A percentile compares a stretch with the other conserved stretches of the same genome.
These are phyloP conservation scores for Diversispora eburnea DNA, from an alignment of 192 early-diverging fungal species.

Conservation along the genomic window DNA sequence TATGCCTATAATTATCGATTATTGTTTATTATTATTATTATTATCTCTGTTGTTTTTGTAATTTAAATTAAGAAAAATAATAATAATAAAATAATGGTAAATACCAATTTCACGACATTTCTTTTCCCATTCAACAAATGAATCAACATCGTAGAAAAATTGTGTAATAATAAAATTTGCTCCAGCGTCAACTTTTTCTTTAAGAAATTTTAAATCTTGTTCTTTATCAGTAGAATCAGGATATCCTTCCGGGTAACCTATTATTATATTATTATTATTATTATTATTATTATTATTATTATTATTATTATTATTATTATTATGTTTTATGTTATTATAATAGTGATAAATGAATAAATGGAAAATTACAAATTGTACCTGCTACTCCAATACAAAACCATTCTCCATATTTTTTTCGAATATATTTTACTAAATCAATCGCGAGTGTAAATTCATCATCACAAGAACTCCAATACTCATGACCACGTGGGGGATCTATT, in stretches of 20 bases:
- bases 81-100: slow-evolving; percentile 23
- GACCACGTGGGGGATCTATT: slow-evolving; percentile 74
- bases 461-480: slow-evolving; percentile 72
- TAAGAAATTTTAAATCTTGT: slow-evolving; percentile 74
- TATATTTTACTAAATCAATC: slow-evolving; percentile 85
- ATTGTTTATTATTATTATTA: not conserved
- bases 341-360: no score
- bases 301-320: no score
- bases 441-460: slow-evolving; percentile 80
- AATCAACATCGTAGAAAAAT: slow-evolving; percentile 82
- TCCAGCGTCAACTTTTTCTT: slow-evolving; percentile 86
- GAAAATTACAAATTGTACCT: no score
- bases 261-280: not conserved
- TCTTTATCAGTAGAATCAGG: slow-evolving; percentile 68
- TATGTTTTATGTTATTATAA: no score
- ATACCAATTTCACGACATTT: slow-evolving; percentile 65
- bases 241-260: slow-evolving; percentile 87
- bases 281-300: not conserved
- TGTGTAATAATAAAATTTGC: slow-evolving; percentile 96
- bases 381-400: slow-evolving; percentile 97
- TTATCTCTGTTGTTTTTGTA: not conserved
- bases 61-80: not conserved
- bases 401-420: slow-evolving; percentile 79
- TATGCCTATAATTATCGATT: not conserved
- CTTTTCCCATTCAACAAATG: slow-evolving; percentile 79